Base-by-base conservation (phyloP, 1,139 yeast species). In the Kurtzmaniella quercitrusa region DNA sequence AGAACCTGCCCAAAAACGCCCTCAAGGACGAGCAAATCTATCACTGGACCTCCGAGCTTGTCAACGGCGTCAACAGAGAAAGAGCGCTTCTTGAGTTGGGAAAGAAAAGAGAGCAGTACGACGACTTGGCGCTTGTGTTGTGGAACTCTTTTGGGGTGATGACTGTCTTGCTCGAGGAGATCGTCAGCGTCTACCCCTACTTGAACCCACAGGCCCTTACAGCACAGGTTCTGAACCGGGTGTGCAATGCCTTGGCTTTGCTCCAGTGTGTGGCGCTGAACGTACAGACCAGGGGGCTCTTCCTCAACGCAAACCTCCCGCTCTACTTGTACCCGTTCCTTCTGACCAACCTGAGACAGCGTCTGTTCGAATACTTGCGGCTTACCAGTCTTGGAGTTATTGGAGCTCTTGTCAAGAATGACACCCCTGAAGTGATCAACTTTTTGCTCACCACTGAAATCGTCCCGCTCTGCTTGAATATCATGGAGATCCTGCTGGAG, bases 81-180 rank as follows among this genome's bases (percentile, higher is more conserved):
- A 88, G 93, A 56, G 98, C 98, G 1, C 71, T 93, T 45, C 67
- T 90, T 50, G 98, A 91, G 60, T 71, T 93, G 42, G 97, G 98
- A 8, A 89, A 93, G 60, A 91, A 90, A 57, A 76, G 98, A 51
- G 98, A 93, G 58, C 93, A 89, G 59, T 91, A 88, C 59, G 97
- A 90, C 47, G 98, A 93, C 59, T 74, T 93, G 51, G 98, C 98
- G 1, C 67, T 90, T 39, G 95, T 91, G 5, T 70, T 93, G 47
- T 93, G 98, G 98, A 85, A 93, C 55, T 87, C 97, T 3, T 91
- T 85, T 66, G 98, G 98, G 21, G 97, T 91, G 15, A 90, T 93
- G 95, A 85, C 98, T 1, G 86, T 91, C 14, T 69, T 93, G 41
- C 65, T 93, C 49, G 95, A 89, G 60, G 98, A 93, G 60, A 90